phyloP scores from a whole-genome alignment of 305 asterid genomes.

The Fraxinus albicans region DNA sequence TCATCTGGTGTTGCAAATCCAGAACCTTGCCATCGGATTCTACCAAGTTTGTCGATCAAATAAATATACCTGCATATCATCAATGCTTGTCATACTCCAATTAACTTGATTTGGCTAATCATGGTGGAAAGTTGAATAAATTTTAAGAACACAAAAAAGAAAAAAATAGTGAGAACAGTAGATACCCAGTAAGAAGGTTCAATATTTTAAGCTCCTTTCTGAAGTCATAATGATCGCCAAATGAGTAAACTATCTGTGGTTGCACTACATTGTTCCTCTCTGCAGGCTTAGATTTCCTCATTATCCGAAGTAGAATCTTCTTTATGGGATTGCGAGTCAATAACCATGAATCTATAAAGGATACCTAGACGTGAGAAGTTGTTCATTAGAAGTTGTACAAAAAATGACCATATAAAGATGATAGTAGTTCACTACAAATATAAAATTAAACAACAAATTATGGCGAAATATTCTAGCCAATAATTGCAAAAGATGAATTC shows the following conservation, averaged over 20 bases:
- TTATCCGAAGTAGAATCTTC: constrained; percentile 66
- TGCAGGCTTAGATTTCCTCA: constrained; percentile 62
- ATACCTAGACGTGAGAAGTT: constrained; percentile 44
- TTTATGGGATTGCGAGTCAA: constrained; percentile 55
- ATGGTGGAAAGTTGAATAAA: not conserved
- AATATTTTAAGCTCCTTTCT: constrained; percentile 83
- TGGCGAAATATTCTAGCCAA: not conserved
- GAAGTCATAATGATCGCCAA: constrained; percentile 85
- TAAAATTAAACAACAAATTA: not conserved
- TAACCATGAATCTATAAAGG: constrained; percentile 85
- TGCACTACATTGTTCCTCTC: constrained; percentile 47
- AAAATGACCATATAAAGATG: not conserved
- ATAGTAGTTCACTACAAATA: not conserved
- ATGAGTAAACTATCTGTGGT: constrained; percentile 59
- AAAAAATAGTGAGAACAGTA: not conserved
- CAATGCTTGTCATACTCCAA: not conserved
- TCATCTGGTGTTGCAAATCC: constrained; percentile 77
- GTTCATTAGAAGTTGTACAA: not conserved
- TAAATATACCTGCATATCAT: constrained; percentile 57
- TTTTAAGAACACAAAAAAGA: not conserved
- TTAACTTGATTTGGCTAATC: constrained; percentile 6
- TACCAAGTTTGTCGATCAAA: constrained; percentile 77
- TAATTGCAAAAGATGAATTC: not conserved
- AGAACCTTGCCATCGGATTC: constrained; percentile 85
- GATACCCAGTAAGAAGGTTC: constrained; percentile 81